Base-by-base conservation (phyloP, 768 basidiomycete species). In the Lactarius sanguifluus region DNA sequence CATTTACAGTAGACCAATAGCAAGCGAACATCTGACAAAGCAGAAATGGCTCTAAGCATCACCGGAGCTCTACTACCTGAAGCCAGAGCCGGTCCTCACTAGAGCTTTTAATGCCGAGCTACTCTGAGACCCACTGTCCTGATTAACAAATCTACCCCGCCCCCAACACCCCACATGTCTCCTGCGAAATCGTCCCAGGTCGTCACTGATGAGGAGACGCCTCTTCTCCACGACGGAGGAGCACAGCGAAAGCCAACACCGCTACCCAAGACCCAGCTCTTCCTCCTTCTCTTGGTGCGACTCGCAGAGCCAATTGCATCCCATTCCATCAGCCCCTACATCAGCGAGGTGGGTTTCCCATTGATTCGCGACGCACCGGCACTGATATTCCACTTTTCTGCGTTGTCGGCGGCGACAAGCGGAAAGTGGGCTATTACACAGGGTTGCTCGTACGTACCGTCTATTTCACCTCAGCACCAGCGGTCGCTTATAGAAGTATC, bases 391-490 rank as follows among this genome's bases (percentile, higher is more conserved):
- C 6, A 43, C 18, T 23, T 25, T 55, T 6, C 4, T 50, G 12
- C 47, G 32, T 41, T 30, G 80, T 80, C 0, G 78, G 75, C 5
- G 81, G 82, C 36, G 81, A 83, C 62, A 78, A 78, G 65, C 75
- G 73, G 50, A 78, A 77, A 70, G 80, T 83, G 13, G 82, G 82
- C 23, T 83, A 83, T 70, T 83, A 83, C 66, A 81, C 81, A 12
- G 82, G 82, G 15, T 38, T 83, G 64, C 78, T 83, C 28, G 82
- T 83, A 71, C 67, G 81, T 78, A 45, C 57, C 30, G 12, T 28
- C 38, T 38, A 25, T 5, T 5, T 50, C 50, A 13, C 23, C 6
- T 7, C 25, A 1, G 50, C 50, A 12, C 32, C 16, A 60, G 20
- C 25, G 18, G 30, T 10, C 34, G n/a, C 45, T n/a, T 34, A 34